phyloP scores from a whole-genome alignment of 2,329 filamentous ascomycete genomes.

The Periglandula ipomoeae region DNA sequence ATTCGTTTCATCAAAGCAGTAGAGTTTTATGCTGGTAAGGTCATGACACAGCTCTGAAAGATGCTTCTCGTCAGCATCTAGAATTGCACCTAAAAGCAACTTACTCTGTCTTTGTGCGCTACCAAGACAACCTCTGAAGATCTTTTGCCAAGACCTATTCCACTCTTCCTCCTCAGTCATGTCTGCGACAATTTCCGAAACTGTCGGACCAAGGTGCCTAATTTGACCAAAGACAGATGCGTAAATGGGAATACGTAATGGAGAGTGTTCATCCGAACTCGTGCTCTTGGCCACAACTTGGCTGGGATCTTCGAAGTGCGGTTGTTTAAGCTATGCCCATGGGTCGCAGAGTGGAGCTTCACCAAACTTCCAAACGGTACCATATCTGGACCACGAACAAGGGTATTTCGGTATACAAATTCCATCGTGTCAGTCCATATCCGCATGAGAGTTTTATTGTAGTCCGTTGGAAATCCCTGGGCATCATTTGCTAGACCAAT shows the following conservation, averaged over 20 bases:
- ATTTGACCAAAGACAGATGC: conserved; percentile 1
- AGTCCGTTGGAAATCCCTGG: conserved; percentile 18
- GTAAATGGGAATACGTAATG: conserved; percentile 2
- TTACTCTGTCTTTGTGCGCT: neutral
- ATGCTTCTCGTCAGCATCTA: neutral
- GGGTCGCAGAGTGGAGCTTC: conserved; percentile 2
- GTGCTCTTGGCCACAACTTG: too few species aligned
- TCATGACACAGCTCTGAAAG: neutral
- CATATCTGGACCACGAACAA: conserved; percentile 2
- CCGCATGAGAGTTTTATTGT: conserved; percentile 15
- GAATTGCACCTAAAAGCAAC: neutral
- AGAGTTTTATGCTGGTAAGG: neutral
- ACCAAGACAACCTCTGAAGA: conserved; percentile 2
- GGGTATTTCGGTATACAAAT: conserved; percentile 11
- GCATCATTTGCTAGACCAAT: conserved; percentile 18
- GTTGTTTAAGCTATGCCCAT: too few species aligned
- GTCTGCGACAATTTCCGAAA: conserved; percentile 4
- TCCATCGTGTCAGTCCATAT: conserved; percentile 20
- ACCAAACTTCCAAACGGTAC: conserved; percentile 4
- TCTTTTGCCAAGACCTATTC: neutral
- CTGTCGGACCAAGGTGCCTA: conserved; percentile 1
- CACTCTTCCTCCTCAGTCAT: conserved; percentile 5
- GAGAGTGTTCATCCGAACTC: too few species aligned
- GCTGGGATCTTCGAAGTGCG: too few species aligned
- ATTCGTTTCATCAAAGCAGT: neutral